Base-by-base conservation (phyloP, 202 grass and related monocot species). In the Zoysia matrella region DNA sequence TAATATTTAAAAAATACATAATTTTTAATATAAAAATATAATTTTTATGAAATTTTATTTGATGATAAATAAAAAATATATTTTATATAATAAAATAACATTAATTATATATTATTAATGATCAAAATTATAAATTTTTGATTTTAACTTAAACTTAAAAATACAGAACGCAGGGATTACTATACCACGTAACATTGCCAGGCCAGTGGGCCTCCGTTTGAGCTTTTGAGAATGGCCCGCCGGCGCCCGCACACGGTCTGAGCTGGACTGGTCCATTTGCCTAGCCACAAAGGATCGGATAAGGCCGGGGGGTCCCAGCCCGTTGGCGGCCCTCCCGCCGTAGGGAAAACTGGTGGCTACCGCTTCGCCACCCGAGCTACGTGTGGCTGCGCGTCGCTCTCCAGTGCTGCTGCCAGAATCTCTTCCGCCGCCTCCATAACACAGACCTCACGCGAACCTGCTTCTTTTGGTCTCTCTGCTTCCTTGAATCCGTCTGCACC, bases 321-420 rank as follows among this genome's bases (percentile, higher is more conserved):
- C 56, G 78, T 40, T 75, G 85, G 72, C 65, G 7, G 15, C 18
- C 9, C 43, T 18, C 71, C 54, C 10, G 73, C 79, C 79, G 50
- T 57, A 82, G 48, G 78, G 13, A 10, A 65, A 72, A 77, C 85
- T 71, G 13, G 85, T 87, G 85, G 85, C 72, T 77, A 18, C 4
- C 13, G 57, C 77, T 76, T 54, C 40, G 1, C 79, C 9, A 1
- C 72, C 52, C 13, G 41, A 39, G 36, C 40, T 50, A 22, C 71
- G 2, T 43, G 78, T 87, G 85, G 79, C 72, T 18, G 54, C 69
- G 30, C 5, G 58, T 67, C 61, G 36, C 64, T 8, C 54, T 71
- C 73, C 22, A 6, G 11, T 18, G 8, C 55, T 2, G 55, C 83
- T 65, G 51, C 52, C 43, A 16, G 72, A 47, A 70, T 76, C 71